Percentiles rank a stretch among this genome's conserved stretches.
These are phyloP conservation scores for Schizosaccharomyces cryophilus DNA, from an alignment of 805 yeast species.

Conservation along the genomic window DNA sequence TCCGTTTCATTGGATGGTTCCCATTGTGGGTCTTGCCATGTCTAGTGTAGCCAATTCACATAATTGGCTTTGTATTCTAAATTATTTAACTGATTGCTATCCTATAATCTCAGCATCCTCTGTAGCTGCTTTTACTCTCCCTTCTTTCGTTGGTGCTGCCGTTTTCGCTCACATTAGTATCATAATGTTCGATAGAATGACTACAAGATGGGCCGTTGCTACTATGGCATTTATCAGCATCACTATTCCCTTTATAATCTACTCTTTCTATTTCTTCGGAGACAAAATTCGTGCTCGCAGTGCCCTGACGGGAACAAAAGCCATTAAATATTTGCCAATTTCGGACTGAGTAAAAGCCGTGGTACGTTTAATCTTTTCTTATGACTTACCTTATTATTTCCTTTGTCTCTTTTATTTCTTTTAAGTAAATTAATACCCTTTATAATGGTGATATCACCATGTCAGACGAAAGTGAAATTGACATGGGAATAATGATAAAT, in stretches of 20 bases:
- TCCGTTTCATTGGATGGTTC: neutral
- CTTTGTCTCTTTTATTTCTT: too few species aligned
- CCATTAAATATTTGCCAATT: neutral
- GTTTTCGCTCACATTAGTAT: neutral
- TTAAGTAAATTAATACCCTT: too few species aligned
- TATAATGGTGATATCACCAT: too few species aligned
- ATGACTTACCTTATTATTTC: too few species aligned
- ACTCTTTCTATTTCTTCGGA: neutral
- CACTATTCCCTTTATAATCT: neutral
- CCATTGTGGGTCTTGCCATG: neutral
- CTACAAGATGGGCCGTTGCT: neutral
- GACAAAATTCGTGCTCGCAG: neutral
- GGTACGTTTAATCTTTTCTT: too few species aligned
- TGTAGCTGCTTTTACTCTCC: constrained; percentile 24
- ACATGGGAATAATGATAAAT: too few species aligned
- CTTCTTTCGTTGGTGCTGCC: neutral
- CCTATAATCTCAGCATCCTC: constrained; percentile 50
- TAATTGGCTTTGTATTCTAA: constrained; percentile 15
- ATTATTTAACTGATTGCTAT: constrained; percentile 50
- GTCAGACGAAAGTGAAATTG: too few species aligned
- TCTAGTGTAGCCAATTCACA: neutral
- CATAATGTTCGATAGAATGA: neutral
- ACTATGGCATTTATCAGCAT: neutral
- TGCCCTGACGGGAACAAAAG: neutral
- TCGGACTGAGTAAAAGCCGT: too few species aligned